A percentile compares a stretch with the other conserved stretches of the same genome.
phyloP scores from a whole-genome alignment of 2,329 filamentous ascomycete genomes.

The Lachnellula hyalina region DNA sequence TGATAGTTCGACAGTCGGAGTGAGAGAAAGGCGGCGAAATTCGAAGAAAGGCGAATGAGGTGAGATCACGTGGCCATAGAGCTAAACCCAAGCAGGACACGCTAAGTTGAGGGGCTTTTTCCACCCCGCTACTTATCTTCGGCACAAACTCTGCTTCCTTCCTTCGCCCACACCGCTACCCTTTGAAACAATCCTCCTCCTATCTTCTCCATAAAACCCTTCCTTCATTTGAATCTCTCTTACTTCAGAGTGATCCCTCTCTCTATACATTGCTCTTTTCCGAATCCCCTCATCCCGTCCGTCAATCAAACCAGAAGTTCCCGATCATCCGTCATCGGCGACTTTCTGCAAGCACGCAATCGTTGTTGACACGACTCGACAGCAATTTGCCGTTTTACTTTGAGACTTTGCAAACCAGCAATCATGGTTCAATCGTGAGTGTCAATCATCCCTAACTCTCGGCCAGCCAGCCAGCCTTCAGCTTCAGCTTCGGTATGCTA shows the following conservation, averaged over 20 bases:
- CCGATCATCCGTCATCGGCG: slow-evolving; percentile 9
- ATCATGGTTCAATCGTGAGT: slow-evolving; percentile 58
- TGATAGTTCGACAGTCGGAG: no score
- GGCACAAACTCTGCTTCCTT: no score
- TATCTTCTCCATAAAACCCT: not conserved
- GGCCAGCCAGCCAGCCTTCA: not conserved
- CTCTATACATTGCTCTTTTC: not conserved
- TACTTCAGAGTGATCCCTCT: not conserved
- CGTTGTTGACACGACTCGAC: slow-evolving; percentile 11
- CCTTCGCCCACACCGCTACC: not conserved
- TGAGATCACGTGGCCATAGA: not conserved
- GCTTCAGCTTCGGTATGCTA: slow-evolving; percentile 5
- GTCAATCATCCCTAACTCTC: not conserved
- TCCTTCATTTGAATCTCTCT: not conserved
- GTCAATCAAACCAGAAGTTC: not conserved
- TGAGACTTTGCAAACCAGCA: slow-evolving; percentile 24
- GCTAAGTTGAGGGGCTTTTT: no score
- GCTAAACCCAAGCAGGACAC: not conserved
- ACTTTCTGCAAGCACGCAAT: slow-evolving; percentile 15
- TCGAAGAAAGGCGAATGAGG: not conserved
- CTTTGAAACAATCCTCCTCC: not conserved
- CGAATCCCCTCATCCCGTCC: not conserved
- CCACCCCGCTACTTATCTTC: not conserved
- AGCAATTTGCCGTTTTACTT: slow-evolving; percentile 9
- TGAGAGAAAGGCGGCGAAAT: not conserved